Evolutionary conservation across 768 basidiomycete species (phyloP), one percentile per base, ranked within the genome.

Genomic region (Suillus ampliporus): DNA sequence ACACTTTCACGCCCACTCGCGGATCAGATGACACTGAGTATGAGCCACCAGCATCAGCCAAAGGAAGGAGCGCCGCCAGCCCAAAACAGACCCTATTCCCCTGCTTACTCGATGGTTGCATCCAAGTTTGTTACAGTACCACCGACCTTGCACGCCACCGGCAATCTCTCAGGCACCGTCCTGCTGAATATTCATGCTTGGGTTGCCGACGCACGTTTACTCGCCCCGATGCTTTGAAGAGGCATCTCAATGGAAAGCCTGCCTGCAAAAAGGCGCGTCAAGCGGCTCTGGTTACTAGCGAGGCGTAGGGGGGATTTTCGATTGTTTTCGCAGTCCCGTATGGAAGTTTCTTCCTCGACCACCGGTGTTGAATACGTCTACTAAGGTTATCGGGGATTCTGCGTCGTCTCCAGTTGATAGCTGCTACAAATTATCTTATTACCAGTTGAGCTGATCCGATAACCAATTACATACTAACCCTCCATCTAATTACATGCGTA

Each of bases 191-290:
- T 56, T 8, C 5, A 28, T 77, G 74, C 47, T 40, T 67, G 54
- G 69, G 67, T 11, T 75, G 74, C 23, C 54, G 63, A 47, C 71
- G 72, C 64, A 63, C 65, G 5, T 75, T 74, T 61, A 74, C 75
- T 46, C 71, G 74, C 38, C 17, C 61, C 11, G 75, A 76, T 65
- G 75, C 71, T 8, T 63, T 77, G 62, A 76, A 77, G 71, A 67
- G 74, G 65, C 74, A 75, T 58, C 69, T 75, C 17, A 74, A 68
- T 56, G 65, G 63, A 63, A 74, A 72, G 65, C 67, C 59, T 1
- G 56, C 61, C 34, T 77, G 74, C 64, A 75, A 69, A 66, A 68
- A 26, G 57, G 51, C n/a, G 13, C 74, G 74, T 37, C 58, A 57
- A 41, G 58, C 64, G 21, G 73, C 66, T 52, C 15, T 61, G 17